Evolutionary conservation across 805 yeast genomes (phyloP), one percentile per base, ranked within the genome.

Genomic region (Ogataea populi-albae): DNA sequence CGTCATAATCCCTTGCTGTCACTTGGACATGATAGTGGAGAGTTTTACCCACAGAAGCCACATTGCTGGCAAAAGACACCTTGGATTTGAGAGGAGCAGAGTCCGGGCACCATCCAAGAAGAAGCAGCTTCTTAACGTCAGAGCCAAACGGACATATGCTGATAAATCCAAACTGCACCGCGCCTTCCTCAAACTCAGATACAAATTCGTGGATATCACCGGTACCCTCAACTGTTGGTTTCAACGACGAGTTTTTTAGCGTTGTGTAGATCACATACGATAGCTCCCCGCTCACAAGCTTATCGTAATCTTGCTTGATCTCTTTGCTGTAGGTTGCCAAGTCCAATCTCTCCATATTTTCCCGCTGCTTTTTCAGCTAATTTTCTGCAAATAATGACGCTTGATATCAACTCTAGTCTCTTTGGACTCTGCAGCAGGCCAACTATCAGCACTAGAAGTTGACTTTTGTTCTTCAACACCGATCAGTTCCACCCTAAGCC

Each of bases 21-120:
- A 93, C 80, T 63, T 93, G 97, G 36, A 93, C 89, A 58, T 93
- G 98, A 64, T 91, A 93, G 30, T 95, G 95, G 53, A 85, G 69
- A 15, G 77, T 68, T 40, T 71, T 77, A 18, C 88, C 76, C 15
- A 85, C 84, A 26, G 80, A 85, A 26, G 86, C 87, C 47, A 83
- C 80, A 60, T 84, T 85, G 41, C 77, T 65, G 18, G 91, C 88
- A 62, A 80, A 85, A 2, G 88, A 79, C 30, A 86, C 73, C 50
- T 87, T 75, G 18, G 81, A 69, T 55, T 80, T 83, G 55, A 69
- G 71, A 45, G 97, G 95, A 16, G 95, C 89, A 38, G 91, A 86
- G 61, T 93, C 98, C 5, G 98, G 98, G 65, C 95, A 86, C 96
- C 96, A 91, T 34, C 97, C 98, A 24, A 93, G 70, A 31, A 93